These are phyloP conservation scores for Flaveria ramosissima DNA, from an alignment of 129 eudicot genomes.

Conservation along the genomic window DNA sequence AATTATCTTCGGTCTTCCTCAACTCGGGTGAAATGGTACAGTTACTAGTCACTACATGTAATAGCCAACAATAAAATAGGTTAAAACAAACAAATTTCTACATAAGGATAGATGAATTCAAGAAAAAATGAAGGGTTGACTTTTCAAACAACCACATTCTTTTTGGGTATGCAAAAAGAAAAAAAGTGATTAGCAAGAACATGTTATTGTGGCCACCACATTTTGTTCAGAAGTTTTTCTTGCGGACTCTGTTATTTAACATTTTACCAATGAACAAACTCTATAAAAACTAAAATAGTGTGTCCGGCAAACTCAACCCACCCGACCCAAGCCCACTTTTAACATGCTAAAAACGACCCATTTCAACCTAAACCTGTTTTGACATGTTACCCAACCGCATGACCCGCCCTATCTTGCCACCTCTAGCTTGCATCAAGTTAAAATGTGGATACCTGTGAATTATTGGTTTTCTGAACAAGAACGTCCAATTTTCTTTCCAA, in stretches of 20 bases:
- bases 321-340: too few relatives aligned
- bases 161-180: not conserved
- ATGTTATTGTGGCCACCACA: not conserved
- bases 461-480: slow-evolving; percentile 45
- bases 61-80: not conserved
- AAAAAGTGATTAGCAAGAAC: not conserved
- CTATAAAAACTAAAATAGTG: not conserved
- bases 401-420: not conserved
- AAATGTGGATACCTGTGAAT: slow-evolving; percentile 30
- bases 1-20: slow-evolving; percentile 4
- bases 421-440: not conserved
- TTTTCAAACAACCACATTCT: not conserved
- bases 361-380: not conserved
- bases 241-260: not conserved
- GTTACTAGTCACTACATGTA: slow-evolving; percentile 43
- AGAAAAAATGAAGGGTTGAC: not conserved
- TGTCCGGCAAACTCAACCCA: not conserved
- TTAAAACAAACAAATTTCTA: not conserved
- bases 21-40: slow-evolving; percentile 3
- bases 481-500: slow-evolving; percentile 54
- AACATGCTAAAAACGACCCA: too few relatives aligned
- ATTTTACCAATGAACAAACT: not conserved
- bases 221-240: not conserved
- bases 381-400: not conserved
- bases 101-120: not conserved